Percentiles rank a stretch among this genome's conserved stretches.
phyloP scores from a whole-genome alignment of 2,329 filamentous ascomycete genomes.

The Colletotrichum horii region DNA sequence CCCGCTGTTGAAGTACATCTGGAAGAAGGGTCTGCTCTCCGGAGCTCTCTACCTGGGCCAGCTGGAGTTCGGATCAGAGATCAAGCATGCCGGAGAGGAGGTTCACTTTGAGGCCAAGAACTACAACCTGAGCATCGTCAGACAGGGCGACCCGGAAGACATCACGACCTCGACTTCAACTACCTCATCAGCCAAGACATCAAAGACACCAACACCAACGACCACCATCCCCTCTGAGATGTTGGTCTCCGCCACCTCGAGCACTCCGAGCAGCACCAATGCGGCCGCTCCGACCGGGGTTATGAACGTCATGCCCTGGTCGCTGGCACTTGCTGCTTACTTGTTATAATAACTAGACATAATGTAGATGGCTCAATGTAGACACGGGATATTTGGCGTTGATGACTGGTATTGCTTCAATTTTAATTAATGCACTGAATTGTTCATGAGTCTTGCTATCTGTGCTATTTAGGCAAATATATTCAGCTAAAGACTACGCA shows the following conservation, averaged over 20 bases:
- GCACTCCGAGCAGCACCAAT: not conserved
- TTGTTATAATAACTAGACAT: not conserved
- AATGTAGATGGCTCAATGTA: not conserved
- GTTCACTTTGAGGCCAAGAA: conserved; percentile 16
- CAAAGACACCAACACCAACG: not conserved
- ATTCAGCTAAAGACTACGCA: not conserved
- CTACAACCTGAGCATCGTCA: conserved; percentile 14
- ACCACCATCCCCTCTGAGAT: not conserved
- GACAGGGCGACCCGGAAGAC: conserved; percentile 16
- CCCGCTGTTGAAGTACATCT: conserved; percentile 17
- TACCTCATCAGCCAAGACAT: not conserved
- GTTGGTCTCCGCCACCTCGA: not conserved
- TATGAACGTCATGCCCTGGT: not conserved
- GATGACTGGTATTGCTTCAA: not conserved
- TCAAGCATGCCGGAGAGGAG: conserved; percentile 13
- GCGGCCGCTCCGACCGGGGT: not conserved
- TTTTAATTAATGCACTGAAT: not conserved
- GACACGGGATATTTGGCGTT: not conserved
- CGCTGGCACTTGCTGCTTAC: not conserved
- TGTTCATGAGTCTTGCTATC: not conserved
- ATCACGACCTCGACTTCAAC: not conserved
- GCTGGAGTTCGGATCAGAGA: conserved; percentile 15
- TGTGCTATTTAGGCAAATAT: not conserved
- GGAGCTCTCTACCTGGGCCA: conserved; percentile 15
- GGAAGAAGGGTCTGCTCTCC: conserved; percentile 14